These are phyloP conservation scores for Taphrina confusa DNA, from an alignment of 1,139 yeast genomes.

Conservation along the genomic window DNA sequence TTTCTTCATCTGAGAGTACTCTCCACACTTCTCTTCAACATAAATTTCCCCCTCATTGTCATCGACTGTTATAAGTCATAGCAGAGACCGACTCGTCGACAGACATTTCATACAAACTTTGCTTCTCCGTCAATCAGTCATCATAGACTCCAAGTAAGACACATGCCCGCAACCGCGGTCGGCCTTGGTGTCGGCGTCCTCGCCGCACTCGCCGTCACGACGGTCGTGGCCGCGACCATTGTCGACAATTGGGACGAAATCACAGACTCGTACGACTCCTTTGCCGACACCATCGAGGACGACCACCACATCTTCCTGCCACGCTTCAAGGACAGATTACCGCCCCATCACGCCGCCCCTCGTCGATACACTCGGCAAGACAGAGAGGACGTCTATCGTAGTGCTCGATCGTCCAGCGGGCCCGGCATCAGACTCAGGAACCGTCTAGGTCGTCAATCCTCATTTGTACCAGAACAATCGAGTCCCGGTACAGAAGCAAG, in stretches of 20 bases:
- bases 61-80: no score
- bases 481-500: not conserved
- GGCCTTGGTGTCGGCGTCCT: conserved; percentile 9
- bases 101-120: no score
- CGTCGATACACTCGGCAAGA: not conserved
- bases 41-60: no score
- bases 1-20: no score
- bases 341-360: not conserved
- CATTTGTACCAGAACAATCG: not conserved
- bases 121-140: no score
- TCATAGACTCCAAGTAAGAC: no score
- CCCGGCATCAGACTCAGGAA: not conserved
- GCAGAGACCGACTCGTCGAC: no score
- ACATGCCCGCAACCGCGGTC: not conserved
- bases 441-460: no score
- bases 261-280: conserved; percentile 6
- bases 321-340: not conserved
- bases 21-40: no score
- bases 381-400: not conserved
- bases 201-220: conserved; percentile 11
- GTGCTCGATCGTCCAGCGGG: not conserved
- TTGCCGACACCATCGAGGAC: conserved; percentile 9
- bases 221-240: not conserved
- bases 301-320: conserved; percentile 7
- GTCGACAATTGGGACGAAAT: conserved; percentile 15